These are phyloP conservation scores for Cryptococcus sp. DNA, from an alignment of 1,284 basidiomycete species.

Conservation along the genomic window DNA sequence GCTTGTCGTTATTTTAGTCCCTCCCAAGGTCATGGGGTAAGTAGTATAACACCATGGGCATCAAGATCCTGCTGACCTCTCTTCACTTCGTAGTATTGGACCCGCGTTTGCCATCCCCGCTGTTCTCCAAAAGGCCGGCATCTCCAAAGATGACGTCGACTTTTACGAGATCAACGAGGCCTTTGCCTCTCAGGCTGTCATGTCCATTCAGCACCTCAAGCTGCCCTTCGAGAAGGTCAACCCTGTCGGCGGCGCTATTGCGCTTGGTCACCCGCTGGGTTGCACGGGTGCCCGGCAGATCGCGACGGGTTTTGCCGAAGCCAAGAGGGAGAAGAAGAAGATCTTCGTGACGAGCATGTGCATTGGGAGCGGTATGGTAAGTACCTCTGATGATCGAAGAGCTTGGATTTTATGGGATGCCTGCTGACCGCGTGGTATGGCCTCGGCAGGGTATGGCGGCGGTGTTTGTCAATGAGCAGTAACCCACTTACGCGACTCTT, in stretches of 20 bases:
- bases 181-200: conserved; percentile 82
- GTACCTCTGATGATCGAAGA: conserved; percentile 52
- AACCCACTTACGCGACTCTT: neutral
- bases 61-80: conserved; percentile 1
- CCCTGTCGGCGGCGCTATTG: conserved; percentile 86
- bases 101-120: conserved; percentile 89
- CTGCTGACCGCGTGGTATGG: too few species aligned
- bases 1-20: conserved; percentile 50
- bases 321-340: conserved; percentile 72
- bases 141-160: conserved; percentile 74
- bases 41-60: conserved; percentile 5
- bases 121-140: conserved; percentile 67
- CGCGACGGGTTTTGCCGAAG: conserved; percentile 79
- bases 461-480: conserved; percentile 51
- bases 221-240: conserved; percentile 79
- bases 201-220: conserved; percentile 69
- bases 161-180: conserved; percentile 87
- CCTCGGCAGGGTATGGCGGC: conserved; percentile 52
- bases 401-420: neutral
- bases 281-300: conserved; percentile 85
- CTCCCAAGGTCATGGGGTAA: conserved; percentile 80
- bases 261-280: conserved; percentile 66
- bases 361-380: conserved; percentile 86
- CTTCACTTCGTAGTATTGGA: conserved; percentile 57
- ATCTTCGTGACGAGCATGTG: conserved; percentile 94